Base-by-base conservation (phyloP, 805 yeast genomes). In the Deakozyma indianensis region DNA sequence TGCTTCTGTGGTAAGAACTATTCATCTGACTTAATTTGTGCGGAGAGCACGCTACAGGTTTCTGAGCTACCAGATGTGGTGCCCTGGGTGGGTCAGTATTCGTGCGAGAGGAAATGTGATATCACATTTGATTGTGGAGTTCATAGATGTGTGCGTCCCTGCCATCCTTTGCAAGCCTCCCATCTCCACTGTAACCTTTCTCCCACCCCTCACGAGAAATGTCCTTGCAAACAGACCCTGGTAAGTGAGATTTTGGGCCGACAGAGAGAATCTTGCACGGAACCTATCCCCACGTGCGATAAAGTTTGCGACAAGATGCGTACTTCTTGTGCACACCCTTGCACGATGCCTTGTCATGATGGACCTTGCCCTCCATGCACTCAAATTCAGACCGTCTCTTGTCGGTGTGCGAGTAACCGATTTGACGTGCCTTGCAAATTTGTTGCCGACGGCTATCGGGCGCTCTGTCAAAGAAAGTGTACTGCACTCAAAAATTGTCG, bases 1-100 rank as follows among this genome's bases (percentile, higher is more conserved):
- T 87, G 96, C 59, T 87, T 83, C 57, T 87, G 96, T 66, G 95
- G 95, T 0, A 65, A 68, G 28, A 68, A 74, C 59, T 1, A 61
- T 67, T 23, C 51, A 25, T 11, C 18, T 21, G 21, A 47, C 53
- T 18, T 40, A 48, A 16, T 56, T 55, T 45, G 52, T 49, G n/a
- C 49, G 45, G 27, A 25, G 43, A 32, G 47, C 32, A 3, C 48
- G 48, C 14, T 42, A 28, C 35, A 43, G 46, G 48, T 51, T 52
- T 24, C 52, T 50, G 38, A 32, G 38, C 38, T 32, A 5, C 18
- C 35, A 7, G 50, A 46, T 4, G 51, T 45, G 1, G 48, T 42
- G 3, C 14, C 28, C 14, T 80, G 73, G 80, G 56, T 69, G 2
- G 85, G 84, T 5, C 64, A 63, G 4, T 77, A 65, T 52, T 54